Conservation (phyloP, 306 rosid species). For the Pachyrhizus erosus region DNA sequence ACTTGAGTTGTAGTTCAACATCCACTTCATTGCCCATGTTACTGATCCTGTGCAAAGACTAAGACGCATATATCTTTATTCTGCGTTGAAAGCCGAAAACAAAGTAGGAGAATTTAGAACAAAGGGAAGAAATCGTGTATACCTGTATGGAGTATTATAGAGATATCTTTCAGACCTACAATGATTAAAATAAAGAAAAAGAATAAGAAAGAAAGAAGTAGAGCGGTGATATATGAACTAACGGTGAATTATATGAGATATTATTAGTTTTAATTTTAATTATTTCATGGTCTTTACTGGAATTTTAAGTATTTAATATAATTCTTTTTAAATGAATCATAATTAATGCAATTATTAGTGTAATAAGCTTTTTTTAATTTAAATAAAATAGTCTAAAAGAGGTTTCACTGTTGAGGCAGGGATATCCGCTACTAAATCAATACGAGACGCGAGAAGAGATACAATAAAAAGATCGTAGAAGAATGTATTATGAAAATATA, state of each 20-base stretch:
- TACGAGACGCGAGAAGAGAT: no score
- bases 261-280: not conserved
- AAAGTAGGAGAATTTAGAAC: not conserved
- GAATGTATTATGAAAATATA: no score
- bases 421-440: no score
- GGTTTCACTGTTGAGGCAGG: no score
- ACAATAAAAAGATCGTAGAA: no score
- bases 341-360: not conserved
- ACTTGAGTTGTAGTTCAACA: no score
- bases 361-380: no score
- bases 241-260: not conserved
- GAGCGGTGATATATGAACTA: no score
- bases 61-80: not conserved
- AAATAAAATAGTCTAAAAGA: no score
- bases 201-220: no score
- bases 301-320: not conserved
- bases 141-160: not conserved
- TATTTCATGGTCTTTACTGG: not conserved
- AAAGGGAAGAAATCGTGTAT: not conserved
- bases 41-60: not conserved
- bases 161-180: not conserved
- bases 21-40: not conserved
- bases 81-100: not conserved
- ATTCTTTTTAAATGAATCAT: not conserved
- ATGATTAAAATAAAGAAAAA: not conserved